Percentiles rank a stretch among this genome's conserved stretches.
phyloP scores from a whole-genome alignment of 2,329 filamentous ascomycete species.

The Penicillium fuscoglaucum region DNA sequence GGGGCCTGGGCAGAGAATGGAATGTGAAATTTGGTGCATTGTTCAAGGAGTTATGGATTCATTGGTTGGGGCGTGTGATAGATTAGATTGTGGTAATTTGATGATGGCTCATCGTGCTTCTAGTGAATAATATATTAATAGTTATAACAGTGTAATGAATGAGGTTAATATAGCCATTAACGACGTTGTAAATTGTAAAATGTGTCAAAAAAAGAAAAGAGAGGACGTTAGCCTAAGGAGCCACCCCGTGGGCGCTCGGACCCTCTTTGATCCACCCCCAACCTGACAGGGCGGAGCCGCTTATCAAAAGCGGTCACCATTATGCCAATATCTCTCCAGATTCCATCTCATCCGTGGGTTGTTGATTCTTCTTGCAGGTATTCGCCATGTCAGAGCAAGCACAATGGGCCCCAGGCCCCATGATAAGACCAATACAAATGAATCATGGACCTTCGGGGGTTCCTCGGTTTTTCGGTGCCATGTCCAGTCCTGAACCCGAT shows the following conservation, averaged over 20 bases:
- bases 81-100: slow-evolving; percentile 2
- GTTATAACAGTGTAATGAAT: neutral
- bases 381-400: neutral
- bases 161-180: neutral
- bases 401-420: neutral
- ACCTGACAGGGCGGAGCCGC: neutral
- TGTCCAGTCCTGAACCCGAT: neutral
- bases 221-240: neutral
- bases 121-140: neutral
- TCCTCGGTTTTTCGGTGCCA: neutral
- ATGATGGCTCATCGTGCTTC: neutral
- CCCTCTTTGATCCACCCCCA: neutral
- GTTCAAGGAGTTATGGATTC: neutral
- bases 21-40: slow-evolving; percentile 6
- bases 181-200: neutral
- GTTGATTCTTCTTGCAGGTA: neutral
- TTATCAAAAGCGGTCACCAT: slow-evolving; percentile 1
- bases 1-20: neutral
- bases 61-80: neutral
- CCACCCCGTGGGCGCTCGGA: neutral
- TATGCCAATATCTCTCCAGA: neutral
- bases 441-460: neutral
- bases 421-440: neutral
- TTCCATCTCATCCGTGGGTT: neutral
- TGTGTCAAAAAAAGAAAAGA: neutral